Base-by-base conservation (phyloP, 345 rosid genomes). In the Cochlearia excelsa region DNA sequence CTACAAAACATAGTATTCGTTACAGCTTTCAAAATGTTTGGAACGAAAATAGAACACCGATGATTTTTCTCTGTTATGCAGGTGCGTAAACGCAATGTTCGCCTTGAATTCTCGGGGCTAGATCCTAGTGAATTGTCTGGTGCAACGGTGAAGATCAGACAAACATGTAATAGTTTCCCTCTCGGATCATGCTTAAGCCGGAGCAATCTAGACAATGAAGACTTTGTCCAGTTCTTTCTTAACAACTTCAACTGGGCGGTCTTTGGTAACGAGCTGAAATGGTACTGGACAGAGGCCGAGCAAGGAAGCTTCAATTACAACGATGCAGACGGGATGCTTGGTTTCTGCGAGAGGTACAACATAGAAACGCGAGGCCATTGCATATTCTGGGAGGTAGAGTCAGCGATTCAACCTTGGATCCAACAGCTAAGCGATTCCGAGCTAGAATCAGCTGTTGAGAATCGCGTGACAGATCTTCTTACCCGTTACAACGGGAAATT, bases 321-420 rank as follows among this genome's bases (percentile, higher is more conserved):
- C 34, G 94, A 87, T 38, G 97, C 99, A 0, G 97, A 93, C 65
- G 90, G 81, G 59, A 78, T 93, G 99, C 63, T 93, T 46, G 86
- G 59, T n/a, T 61, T 89, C 63, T 93, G 97, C 51, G 66, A 58
- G 47, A 76, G 46, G n/a, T 65, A 87, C 67, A 80, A 78, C 65
- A 79, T 89, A 46, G 61, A 85, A 45, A 59, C 76, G 55, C 70
- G 99, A 16, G 99, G 95, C 23, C 99, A 93, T 63, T 93, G 99
- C 67, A 85, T 93, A 79, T 89, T 93, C 84, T 93, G 99, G 97
- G 99, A 93, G 74, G 94, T 86, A 34, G 91, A 86, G 63, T 71
- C 77, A 48, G 72, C 73, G 1, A 87, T 93, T 70, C 97, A 93
- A 73, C 70, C 68, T 9, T 93, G 99, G 99, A 72, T 93, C 62